Evolutionary conservation across 1,284 basidiomycete genomes (phyloP), one percentile per base, ranked within the genome.

Genomic region (Cerioporus squamosus): DNA sequence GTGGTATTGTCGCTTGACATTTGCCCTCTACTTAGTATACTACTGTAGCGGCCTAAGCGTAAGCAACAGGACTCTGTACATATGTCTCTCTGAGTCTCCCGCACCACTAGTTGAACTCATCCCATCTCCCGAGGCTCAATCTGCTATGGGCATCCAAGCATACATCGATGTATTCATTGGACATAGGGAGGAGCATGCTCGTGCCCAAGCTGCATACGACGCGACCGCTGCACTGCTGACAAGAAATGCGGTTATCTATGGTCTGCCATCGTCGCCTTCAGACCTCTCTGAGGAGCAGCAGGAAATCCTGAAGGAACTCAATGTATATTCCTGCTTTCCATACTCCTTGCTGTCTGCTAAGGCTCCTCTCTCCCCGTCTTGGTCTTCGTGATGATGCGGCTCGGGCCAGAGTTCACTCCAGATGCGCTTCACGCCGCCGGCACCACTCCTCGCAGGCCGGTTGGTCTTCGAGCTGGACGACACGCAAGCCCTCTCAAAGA

Each of bases 131-230:
- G n/a, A n/a, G n/a, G n/a, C n/a, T n/a, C n/a, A n/a, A n/a, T n/a
- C n/a, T 14, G 33, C 3, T 24, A 58, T 60, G 58, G 44, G 51
- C 5, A 43, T 24, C 17, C 42, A 17, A 26, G 58, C 57, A 6
- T 80, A 73, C 62, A 73, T 81, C 33, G 78, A 81, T 59, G 64
- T 81, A 20, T 75, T 61, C 60, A 75, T 77, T 23, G 80, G 80
- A 23, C 69, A 80, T 60, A 51, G 66, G 22, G 71, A 70, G 33
- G 67, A 59, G 23, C 68, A 76, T 51, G 69, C 70, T n/a, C 65
- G 67, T 6, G 64, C 69, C 14, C 62, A 71, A 48, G 57, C 67
- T 4, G 67, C 67, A 46, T 79, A 77, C 47, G 67, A 72, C 17
- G 63, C 67, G 1, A 76, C 76, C 4, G 53, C 54, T 22, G 60